Percentiles rank a stretch among this genome's conserved stretches.
Conservation (phyloP, 129 eudicot species). For the Centella asiatica region DNA sequence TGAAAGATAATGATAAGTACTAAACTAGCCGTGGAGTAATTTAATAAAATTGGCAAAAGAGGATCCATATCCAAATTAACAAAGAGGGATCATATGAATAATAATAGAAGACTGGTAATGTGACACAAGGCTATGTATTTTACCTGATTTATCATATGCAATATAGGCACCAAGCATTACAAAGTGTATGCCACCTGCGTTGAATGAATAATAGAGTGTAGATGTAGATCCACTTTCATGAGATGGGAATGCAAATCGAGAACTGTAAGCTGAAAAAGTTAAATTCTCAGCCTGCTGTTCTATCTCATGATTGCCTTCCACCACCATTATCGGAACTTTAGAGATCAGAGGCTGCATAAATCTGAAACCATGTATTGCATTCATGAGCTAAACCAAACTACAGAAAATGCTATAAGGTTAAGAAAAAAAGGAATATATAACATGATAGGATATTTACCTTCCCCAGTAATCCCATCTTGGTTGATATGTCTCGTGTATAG, state of each 20-base stretch:
- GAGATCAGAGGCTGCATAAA: conserved; percentile 77
- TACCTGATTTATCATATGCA: conserved; percentile 68
- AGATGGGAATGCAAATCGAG: conserved; percentile 87
- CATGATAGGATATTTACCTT: conserved; percentile 39
- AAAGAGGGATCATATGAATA: background rate
- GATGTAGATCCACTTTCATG: conserved; percentile 74
- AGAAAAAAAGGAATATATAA: background rate
- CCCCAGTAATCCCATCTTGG: conserved; percentile 99
- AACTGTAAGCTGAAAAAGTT: conserved; percentile 68
- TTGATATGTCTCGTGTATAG: conserved; percentile 94
- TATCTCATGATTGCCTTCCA: conserved; percentile 93
- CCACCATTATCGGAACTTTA: conserved; percentile 82
- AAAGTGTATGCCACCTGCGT: conserved; percentile 96
- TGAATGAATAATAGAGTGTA: conserved; percentile 78
- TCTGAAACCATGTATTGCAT: conserved; percentile 27
- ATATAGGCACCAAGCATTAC: conserved; percentile 83
- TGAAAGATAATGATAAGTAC: too few relatives aligned
- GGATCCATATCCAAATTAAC: too few relatives aligned
- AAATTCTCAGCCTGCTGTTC: conserved; percentile 54
- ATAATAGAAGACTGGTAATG: background rate
- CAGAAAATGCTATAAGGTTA: background rate
- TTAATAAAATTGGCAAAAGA: too few relatives aligned
- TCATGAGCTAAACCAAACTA: background rate
- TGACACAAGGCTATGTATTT: background rate
- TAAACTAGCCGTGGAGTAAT: too few relatives aligned